Evolutionary conservation across 345 rosid genomes (phyloP).

Genomic region (Eutrema heterophyllum): DNA sequence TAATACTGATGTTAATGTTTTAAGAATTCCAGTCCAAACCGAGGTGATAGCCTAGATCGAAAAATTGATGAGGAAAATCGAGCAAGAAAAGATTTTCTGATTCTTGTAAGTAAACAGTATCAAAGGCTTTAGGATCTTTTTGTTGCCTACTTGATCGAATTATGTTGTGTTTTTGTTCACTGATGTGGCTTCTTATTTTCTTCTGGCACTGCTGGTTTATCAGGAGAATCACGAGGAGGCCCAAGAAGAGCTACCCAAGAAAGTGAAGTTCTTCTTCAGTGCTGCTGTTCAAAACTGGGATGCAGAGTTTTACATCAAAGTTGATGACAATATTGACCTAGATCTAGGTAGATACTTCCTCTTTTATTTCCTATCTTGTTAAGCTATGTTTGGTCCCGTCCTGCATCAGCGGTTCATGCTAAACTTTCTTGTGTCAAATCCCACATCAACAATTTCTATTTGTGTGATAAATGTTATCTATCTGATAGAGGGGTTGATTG

Average conservation of each 20-base stretch:
- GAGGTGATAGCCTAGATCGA: slow-evolving; percentile 95
- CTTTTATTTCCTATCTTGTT: slow-evolving; percentile 10
- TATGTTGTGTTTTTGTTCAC: background rate
- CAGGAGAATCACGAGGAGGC: slow-evolving; percentile 98
- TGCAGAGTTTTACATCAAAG: slow-evolving; percentile 89
- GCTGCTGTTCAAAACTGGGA: slow-evolving; percentile 91
- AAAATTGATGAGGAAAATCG: slow-evolving; percentile 71
- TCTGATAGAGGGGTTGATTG: slow-evolving; percentile 69
- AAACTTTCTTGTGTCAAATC: background rate
- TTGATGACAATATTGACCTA: slow-evolving; percentile 70
- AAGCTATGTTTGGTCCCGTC: background rate
- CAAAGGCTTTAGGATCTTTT: background rate
- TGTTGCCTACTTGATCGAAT: background rate
- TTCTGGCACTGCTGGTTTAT: background rate
- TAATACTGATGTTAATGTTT: slow-evolving; percentile 17
- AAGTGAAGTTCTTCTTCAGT: slow-evolving; percentile 79
- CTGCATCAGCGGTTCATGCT: background rate
- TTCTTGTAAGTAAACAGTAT: slow-evolving; percentile 57
- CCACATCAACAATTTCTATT: background rate
- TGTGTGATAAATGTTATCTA: slow-evolving; percentile 10
- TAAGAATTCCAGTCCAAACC: slow-evolving; percentile 61
- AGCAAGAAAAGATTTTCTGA: slow-evolving; percentile 67
- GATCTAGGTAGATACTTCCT: slow-evolving; percentile 62
- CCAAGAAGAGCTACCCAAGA: slow-evolving; percentile 83
- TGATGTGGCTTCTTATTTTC: slow-evolving; percentile 2